phyloP scores from a whole-genome alignment of 179 eudicot genomes.

The Amaranthus tricolor region DNA sequence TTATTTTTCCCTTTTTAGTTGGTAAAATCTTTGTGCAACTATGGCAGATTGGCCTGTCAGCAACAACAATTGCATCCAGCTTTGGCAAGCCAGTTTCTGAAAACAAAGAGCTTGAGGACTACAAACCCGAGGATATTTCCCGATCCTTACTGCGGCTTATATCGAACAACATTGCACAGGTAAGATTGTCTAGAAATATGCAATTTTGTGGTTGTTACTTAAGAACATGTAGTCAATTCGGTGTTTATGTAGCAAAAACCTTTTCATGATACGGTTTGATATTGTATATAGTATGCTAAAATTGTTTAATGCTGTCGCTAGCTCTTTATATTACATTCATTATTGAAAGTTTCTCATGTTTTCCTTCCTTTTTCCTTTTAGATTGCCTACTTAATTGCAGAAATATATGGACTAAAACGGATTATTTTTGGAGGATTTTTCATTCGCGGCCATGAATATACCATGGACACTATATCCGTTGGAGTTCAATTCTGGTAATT shows the following conservation, averaged over 20 bases:
- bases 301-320: background rate
- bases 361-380: constrained; percentile 24
- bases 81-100: constrained; percentile 85
- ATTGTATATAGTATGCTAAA: background rate
- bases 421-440: constrained; percentile 97
- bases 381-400: constrained; percentile 93
- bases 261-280: no score
- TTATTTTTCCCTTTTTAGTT: background rate
- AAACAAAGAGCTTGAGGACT: constrained; percentile 79
- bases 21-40: constrained; percentile 8
- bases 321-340: background rate
- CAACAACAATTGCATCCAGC: constrained; percentile 93
- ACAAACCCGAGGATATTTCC: constrained; percentile 76
- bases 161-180: constrained; percentile 95
- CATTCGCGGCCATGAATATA: constrained; percentile 85
- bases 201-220: background rate
- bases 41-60: constrained; percentile 80
- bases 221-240: background rate
- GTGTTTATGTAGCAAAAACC: no score
- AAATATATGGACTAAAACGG: constrained; percentile 76
- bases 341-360: background rate
- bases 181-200: constrained; percentile 24
- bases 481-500: constrained; percentile 95
- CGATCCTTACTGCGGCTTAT: constrained; percentile 85
- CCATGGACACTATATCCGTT: constrained; percentile 96